Evolutionary conservation across 345 rosid genomes (phyloP).

Genomic region (Aurinia saxatilis): DNA sequence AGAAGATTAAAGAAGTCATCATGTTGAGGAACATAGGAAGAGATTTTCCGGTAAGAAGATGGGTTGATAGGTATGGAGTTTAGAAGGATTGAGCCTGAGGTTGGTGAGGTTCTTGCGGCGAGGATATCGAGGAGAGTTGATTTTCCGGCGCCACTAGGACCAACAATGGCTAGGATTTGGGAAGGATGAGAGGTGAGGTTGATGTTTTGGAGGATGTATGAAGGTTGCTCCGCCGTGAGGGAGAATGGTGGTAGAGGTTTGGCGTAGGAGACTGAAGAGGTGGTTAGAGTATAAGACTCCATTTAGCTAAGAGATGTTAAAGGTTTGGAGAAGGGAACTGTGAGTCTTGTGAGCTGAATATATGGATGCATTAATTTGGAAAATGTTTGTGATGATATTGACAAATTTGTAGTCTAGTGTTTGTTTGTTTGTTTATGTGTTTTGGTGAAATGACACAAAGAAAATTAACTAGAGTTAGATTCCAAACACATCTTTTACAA

Average conservation of each 20-base stretch:
- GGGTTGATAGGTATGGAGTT: conserved; percentile 64
- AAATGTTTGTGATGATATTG: neutral
- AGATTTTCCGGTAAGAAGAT: conserved; percentile 74
- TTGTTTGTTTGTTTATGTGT: neutral
- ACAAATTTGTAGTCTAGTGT: neutral
- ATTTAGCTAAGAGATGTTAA: conserved; percentile 1
- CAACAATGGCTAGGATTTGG: conserved; percentile 88
- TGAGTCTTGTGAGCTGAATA: conserved; percentile 5
- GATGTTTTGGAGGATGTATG: conserved; percentile 57
- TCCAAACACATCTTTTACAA: conserved; percentile 9
- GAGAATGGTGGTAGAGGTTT: conserved; percentile 35
- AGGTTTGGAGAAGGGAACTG: neutral
- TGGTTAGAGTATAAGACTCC: conserved; percentile 42
- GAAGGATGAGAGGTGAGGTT: conserved; percentile 67
- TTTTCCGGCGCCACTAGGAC: conserved; percentile 95
- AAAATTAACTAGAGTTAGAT: neutral
- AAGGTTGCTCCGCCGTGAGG: conserved; percentile 32
- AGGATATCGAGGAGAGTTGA: conserved; percentile 92
- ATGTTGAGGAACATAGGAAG: conserved; percentile 91
- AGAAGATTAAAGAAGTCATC: conserved; percentile 65
- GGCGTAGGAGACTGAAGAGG: conserved; percentile 68
- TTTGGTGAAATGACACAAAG: neutral
- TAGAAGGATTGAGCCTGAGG: conserved; percentile 57
- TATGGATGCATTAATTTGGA: conserved; percentile 8
- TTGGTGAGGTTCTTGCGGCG: conserved; percentile 72